A percentile compares a stretch with the other conserved stretches of the same genome.
These are phyloP conservation scores for Phytomonas francai DNA, from an alignment of 208 protist species.

Conservation along the genomic window DNA sequence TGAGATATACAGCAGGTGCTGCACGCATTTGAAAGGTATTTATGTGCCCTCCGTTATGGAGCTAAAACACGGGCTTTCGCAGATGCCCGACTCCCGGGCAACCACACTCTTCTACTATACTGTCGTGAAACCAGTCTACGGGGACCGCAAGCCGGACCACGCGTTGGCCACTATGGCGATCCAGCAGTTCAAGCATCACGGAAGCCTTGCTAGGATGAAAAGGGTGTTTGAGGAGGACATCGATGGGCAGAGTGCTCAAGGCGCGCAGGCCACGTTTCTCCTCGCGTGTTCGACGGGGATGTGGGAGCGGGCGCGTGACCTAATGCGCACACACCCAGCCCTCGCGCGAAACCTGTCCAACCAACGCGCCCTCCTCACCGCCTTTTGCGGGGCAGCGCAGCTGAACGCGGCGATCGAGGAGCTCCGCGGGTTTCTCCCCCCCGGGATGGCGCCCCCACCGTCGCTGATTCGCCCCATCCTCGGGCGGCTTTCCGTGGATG, in stretches of 20 bases:
- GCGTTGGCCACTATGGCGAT: constrained; percentile 40
- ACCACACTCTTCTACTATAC: constrained; percentile 75
- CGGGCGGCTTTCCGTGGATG: constrained; percentile 30
- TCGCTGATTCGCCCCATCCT: constrained; percentile 54
- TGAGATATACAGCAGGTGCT: constrained; percentile 32
- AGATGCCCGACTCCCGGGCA: constrained; percentile 59
- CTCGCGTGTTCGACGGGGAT: constrained; percentile 61
- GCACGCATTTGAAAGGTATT: constrained; percentile 29
- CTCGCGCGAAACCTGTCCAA: constrained; percentile 22
- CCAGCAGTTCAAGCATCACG: constrained; percentile 31
- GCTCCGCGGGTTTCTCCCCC: constrained; percentile 12
- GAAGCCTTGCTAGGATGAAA: constrained; percentile 37
- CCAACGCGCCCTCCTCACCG: constrained; percentile 39
- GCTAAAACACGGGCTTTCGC: constrained; percentile 45
- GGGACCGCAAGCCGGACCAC: constrained; percentile 17
- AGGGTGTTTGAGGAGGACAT: constrained; percentile 80
- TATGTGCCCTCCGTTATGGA: constrained; percentile 55
- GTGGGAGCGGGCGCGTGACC: constrained; percentile 59
- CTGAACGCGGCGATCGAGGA: constrained; percentile 41
- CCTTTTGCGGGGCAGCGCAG: constrained; percentile 27
- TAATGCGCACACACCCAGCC: constrained; percentile 25
- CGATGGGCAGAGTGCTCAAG: constrained; percentile 27
- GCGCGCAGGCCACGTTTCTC: constrained; percentile 40
- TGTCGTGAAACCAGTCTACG: constrained; percentile 45
- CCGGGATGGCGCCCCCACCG: constrained; percentile 19